Percentiles rank a stretch among this genome's conserved stretches.
These are phyloP conservation scores for Sphagnum contortum DNA, from an alignment of 225 moss, liverwort and hornwort genomes.

Conservation along the genomic window DNA sequence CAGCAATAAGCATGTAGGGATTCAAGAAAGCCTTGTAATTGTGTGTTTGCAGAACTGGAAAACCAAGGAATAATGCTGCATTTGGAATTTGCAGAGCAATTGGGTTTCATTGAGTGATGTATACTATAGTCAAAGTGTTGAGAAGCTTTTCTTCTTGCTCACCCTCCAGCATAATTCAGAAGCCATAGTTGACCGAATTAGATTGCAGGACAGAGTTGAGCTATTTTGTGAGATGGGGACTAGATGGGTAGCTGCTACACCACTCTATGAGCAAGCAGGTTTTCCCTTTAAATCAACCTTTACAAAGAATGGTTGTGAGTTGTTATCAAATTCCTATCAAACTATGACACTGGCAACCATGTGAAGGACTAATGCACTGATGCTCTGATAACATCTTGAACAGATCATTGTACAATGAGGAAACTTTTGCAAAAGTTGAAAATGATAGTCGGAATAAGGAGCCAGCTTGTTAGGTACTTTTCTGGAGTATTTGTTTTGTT, in stretches of 20 bases:
- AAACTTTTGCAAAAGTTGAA: slow-evolving; percentile 13
- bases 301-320: background rate
- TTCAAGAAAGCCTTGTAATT: background rate
- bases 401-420: slow-evolving; percentile 35
- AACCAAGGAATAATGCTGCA: background rate
- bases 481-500: background rate
- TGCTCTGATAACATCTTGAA: too few relatives aligned
- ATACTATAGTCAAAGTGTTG: too few relatives aligned
- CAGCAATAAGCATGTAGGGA: background rate
- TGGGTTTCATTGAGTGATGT: too few relatives aligned
- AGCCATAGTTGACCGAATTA: background rate
- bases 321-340: too few relatives aligned
- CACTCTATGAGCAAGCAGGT: slow-evolving; percentile 95
- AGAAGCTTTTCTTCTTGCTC: too few relatives aligned
- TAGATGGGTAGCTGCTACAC: slow-evolving; percentile 80
- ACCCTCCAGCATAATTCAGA: slow-evolving; percentile 1
- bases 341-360: too few relatives aligned
- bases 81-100: too few relatives aligned
- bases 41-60: background rate
- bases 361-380: too few relatives aligned
- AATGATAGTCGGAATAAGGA: background rate
- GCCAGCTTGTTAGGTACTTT: background rate
- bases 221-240: slow-evolving; percentile 52
- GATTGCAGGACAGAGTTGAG: slow-evolving; percentile 47
- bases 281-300: background rate